Conservation (phyloP, 2,329 filamentous ascomycete species). For the Phoma herbarum region DNA sequence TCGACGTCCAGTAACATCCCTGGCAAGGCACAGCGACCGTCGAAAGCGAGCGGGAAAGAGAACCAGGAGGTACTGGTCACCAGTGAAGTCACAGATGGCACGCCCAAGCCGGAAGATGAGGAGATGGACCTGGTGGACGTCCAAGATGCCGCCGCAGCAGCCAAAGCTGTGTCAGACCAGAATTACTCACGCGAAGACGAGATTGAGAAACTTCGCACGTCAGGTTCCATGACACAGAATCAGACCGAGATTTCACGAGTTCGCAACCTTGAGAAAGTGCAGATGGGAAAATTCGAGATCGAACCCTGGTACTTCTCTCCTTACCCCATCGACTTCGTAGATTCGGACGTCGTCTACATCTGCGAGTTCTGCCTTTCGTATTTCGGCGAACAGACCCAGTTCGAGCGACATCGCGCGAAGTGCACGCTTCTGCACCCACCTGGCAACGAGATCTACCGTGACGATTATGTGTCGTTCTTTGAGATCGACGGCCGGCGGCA, state of each 20-base stretch:
- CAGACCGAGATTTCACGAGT: constrained; percentile 96
- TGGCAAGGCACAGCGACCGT: constrained; percentile 58
- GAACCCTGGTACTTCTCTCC: constrained; percentile 99
- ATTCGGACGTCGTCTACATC: constrained; percentile 91
- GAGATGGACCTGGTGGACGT: constrained; percentile 62
- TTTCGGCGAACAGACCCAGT: constrained; percentile 83
- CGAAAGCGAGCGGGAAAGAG: constrained; percentile 68
- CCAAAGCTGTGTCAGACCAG: constrained; percentile 61
- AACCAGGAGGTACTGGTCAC: constrained; percentile 61
- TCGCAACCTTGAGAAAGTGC: constrained; percentile 90
- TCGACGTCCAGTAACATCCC: constrained; percentile 60
- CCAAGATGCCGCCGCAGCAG: constrained; percentile 60
- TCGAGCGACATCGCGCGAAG: constrained; percentile 85
- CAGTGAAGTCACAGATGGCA: constrained; percentile 59
- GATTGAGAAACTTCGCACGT: constrained; percentile 93
- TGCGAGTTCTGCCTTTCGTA: constrained; percentile 98
- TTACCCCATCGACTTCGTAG: constrained; percentile 87
- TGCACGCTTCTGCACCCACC: constrained; percentile 92
- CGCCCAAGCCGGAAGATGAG: constrained; percentile 61
- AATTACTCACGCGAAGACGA: constrained; percentile 84
- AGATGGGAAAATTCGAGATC: constrained; percentile 90
- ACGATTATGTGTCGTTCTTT: constrained; percentile 93
- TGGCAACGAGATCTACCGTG: constrained; percentile 97
- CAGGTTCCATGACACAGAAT: constrained; percentile 98
- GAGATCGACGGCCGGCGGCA: constrained; percentile 96